Conservation (phyloP, 805 yeast genomes). For the Aciculoconidium aculeatum region DNA sequence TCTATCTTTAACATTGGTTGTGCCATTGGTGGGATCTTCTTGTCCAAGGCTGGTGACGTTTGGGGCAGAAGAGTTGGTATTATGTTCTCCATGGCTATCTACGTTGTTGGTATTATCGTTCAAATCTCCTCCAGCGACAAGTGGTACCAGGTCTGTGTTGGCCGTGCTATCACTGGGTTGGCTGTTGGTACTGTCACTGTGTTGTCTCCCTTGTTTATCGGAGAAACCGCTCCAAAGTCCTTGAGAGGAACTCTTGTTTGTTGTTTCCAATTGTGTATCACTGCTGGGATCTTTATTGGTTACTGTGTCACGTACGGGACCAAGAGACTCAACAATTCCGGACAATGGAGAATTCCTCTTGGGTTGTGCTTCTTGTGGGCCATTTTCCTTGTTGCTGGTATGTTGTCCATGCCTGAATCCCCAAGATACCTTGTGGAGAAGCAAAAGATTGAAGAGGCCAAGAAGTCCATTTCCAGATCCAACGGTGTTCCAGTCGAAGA, state of each 20-base stretch:
- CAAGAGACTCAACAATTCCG: conserved; percentile 16
- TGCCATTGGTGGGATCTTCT: conserved; percentile 23
- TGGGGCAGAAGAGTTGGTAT: conserved; percentile 23
- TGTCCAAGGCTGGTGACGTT: conserved; percentile 19
- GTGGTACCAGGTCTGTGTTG: conserved; percentile 23
- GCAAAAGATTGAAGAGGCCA: conserved; percentile 20
- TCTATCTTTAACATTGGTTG: conserved; percentile 26
- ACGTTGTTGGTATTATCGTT: conserved; percentile 22
- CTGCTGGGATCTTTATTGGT: conserved; percentile 24
- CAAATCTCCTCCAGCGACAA: conserved; percentile 17
- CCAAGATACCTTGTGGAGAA: conserved; percentile 22
- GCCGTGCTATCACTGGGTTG: conserved; percentile 23
- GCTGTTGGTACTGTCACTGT: conserved; percentile 24
- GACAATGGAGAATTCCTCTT: conserved; percentile 25
- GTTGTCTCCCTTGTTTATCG: conserved; percentile 21
- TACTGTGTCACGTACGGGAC: conserved; percentile 24
- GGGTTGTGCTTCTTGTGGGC: conserved; percentile 27
- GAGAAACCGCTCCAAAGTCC: conserved; percentile 23
- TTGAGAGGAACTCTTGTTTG: conserved; percentile 25
- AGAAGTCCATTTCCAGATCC: conserved; percentile 20
- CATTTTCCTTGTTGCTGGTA: conserved; percentile 17
- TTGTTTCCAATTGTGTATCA: conserved; percentile 24
- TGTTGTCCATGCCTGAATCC: conserved; percentile 25
- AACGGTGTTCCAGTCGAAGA: conserved; percentile 19
- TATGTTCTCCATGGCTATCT: conserved; percentile 21